Base-by-base conservation (phyloP, 495 filamentous ascomycete species). In the Melanomma pulvis-pyrius region DNA sequence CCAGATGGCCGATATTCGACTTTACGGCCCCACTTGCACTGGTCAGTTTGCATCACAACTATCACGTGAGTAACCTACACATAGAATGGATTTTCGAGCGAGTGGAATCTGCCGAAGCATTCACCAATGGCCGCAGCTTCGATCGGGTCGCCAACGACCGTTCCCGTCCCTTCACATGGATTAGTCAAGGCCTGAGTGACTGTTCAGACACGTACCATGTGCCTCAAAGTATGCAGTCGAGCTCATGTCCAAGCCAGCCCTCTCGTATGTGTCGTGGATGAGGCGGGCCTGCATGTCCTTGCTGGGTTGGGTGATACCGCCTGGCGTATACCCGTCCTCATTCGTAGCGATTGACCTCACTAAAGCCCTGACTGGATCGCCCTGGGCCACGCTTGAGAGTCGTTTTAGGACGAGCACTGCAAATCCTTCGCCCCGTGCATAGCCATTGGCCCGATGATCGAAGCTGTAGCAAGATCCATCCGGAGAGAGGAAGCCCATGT, bases 111-210 rank as follows among this genome's bases (percentile, higher is more conserved):
- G 0, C 66, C 52, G 67, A 85, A 82, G 2, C 80, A 74, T 4
- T 73, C 72, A 3, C 72, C 78, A 54, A 87, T 84, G 1, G 86
- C 86, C 2, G 72, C 78, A 0, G 80, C 76, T 67, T 91, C 88
- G 0, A 85, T 79, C 0, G 85, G 87, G 68, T 91, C 88, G 1
- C 67, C 67, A 6, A 66, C 49, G 24, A 46, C 25, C 0, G 61
- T 70, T 0, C 78, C 80, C 0, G 80, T 53, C 6, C 32, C 32
- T 36, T 36, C 13, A 13, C 6, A 48, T 48, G 17, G n/a, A 24
- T 48, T n/a, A 24, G 7, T 24, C 7, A 24, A n/a, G 4, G n/a
- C 21, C n/a, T 41, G 8, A 7, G 7, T 24, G n/a, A 5, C n/a
- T 17, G 13, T 13, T 13, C 8, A 48, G 46, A 19, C 5, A 24